phyloP scores from a whole-genome alignment of 805 yeast species.

The Candida mattraensis region DNA sequence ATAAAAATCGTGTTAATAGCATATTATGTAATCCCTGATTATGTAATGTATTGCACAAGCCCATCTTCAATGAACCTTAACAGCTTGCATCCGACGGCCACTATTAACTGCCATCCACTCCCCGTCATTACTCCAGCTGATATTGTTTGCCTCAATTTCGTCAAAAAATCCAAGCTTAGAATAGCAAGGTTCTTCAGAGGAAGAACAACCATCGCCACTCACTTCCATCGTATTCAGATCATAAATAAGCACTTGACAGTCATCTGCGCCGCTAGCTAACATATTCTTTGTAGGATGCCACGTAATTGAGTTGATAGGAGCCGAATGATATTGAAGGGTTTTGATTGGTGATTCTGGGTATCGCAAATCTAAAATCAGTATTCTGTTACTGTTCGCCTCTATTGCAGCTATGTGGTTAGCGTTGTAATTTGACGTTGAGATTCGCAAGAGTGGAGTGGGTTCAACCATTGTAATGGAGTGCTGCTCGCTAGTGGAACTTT shows the following conservation, averaged over 20 bases:
- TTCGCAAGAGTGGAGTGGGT: constrained; percentile 63
- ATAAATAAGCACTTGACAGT: constrained; percentile 72
- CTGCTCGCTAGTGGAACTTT: no score
- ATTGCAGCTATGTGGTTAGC: constrained; percentile 82
- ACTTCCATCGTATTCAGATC: constrained; percentile 44
- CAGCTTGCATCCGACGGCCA: constrained; percentile 69
- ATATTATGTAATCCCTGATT: neutral
- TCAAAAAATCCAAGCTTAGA: constrained; percentile 51
- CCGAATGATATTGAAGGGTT: constrained; percentile 65
- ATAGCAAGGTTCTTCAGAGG: constrained; percentile 24
- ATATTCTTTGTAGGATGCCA: constrained; percentile 83
- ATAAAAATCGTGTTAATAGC: neutral
- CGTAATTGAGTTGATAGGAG: constrained; percentile 66
- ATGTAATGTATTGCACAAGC: constrained; percentile 1
- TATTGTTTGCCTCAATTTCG: constrained; percentile 71
- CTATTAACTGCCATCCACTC: constrained; percentile 79
- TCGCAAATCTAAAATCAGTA: constrained; percentile 78
- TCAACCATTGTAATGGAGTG: constrained; percentile 20
- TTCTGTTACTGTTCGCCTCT: constrained; percentile 64
- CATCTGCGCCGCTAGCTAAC: constrained; percentile 66
- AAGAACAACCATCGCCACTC: neutral
- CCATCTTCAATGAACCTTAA: no score
- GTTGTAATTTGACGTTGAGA: constrained; percentile 78
- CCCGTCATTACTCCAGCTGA: constrained; percentile 70
- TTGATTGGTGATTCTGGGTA: constrained; percentile 81